Evolutionary conservation across 1,284 basidiomycete species (phyloP).

Genomic region (Sparassis latifolia): DNA sequence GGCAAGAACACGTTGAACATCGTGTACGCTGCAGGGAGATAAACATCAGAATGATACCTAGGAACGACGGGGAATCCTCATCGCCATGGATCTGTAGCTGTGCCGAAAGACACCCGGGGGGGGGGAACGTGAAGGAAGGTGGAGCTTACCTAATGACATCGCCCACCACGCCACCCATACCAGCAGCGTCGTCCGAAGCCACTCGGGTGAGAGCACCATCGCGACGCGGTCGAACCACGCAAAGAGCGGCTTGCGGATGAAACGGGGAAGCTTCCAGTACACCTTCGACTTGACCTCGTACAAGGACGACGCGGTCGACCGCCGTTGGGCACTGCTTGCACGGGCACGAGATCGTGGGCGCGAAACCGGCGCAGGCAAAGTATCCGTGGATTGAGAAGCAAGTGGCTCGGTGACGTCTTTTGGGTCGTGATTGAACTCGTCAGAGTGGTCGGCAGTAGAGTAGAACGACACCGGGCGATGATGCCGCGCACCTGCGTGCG

Average conservation of each 20-base stretch:
- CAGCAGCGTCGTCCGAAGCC: conserved; percentile 77
- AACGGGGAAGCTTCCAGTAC: conserved; percentile 36
- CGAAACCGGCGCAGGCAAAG: background rate
- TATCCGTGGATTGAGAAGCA: background rate
- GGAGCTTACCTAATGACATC: conserved; percentile 68
- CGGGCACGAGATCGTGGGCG: conserved; percentile 3
- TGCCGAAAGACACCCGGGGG: no score
- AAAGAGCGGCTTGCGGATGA: conserved; percentile 43
- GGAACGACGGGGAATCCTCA: no score
- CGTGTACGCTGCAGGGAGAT: conserved; percentile 59
- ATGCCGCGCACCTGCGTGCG: conserved; percentile 24
- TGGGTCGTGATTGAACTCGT: background rate
- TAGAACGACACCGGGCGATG: background rate
- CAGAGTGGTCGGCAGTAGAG: background rate
- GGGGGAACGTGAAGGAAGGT: background rate
- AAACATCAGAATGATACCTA: conserved; percentile 2
- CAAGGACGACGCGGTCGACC: conserved; percentile 29
- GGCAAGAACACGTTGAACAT: conserved; percentile 98
- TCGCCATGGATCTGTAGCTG: no score
- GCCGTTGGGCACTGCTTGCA: conserved; percentile 7
- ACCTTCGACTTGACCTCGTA: conserved; percentile 34
- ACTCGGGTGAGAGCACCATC: conserved; percentile 77
- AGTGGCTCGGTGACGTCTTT: background rate
- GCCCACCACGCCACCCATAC: conserved; percentile 83
- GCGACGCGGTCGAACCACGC: conserved; percentile 70